Conservation (phyloP, 2,329 filamentous ascomycete species). For the Pseudogymnoascus sp. region DNA sequence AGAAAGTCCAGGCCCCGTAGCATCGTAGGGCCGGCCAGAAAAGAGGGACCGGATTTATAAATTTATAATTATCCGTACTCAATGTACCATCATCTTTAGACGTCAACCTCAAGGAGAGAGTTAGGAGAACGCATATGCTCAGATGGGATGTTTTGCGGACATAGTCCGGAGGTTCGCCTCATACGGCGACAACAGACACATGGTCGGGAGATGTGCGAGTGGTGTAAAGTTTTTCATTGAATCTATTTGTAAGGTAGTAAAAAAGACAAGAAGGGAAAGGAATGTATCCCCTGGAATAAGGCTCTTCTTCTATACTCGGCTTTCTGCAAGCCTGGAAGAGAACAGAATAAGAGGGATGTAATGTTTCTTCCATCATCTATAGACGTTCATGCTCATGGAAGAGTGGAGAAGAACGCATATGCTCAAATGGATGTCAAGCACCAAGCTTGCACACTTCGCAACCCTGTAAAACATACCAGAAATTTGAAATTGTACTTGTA, state of each 20-base stretch:
- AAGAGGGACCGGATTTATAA: slow-evolving; percentile 1
- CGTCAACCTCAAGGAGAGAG: slow-evolving; percentile 8
- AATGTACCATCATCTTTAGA: slow-evolving; percentile 9
- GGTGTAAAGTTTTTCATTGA: slow-evolving; percentile 4
- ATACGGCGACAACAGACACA: neutral
- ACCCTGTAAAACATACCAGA: neutral
- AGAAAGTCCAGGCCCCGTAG: slow-evolving; percentile 7
- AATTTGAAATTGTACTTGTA: neutral
- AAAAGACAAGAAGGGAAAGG: neutral
- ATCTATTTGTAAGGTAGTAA: neutral
- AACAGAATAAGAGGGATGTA: slow-evolving; percentile 21
- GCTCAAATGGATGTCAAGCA: slow-evolving; percentile 25
- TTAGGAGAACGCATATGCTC: slow-evolving; percentile 9
- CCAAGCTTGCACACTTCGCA: neutral
- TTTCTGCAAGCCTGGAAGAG: slow-evolving; percentile 11
- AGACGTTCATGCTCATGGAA: slow-evolving; percentile 27
- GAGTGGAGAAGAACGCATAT: slow-evolving; percentile 28
- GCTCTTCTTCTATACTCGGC: slow-evolving; percentile 14
- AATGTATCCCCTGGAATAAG: slow-evolving; percentile 23
- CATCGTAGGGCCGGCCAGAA: slow-evolving; percentile 4
- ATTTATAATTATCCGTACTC: slow-evolving; percentile 1
- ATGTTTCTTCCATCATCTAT: slow-evolving; percentile 27
- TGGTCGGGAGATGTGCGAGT: neutral
- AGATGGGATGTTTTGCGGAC: neutral
- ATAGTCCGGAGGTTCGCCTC: neutral